These are phyloP conservation scores for Crithidia brevicula DNA, from an alignment of 208 protist genomes.

Conservation along the genomic window DNA sequence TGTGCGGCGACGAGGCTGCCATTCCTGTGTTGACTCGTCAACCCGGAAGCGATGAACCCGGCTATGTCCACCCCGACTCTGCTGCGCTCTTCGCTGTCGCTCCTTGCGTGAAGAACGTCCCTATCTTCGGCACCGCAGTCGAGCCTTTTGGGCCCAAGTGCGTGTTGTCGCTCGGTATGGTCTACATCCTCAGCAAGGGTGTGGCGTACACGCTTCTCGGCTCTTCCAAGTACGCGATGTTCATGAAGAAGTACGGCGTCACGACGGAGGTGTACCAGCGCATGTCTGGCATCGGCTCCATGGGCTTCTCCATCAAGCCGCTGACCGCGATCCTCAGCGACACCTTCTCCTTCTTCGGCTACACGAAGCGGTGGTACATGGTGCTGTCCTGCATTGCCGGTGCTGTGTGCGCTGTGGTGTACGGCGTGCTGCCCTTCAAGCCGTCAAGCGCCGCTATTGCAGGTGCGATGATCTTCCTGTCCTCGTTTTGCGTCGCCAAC, in stretches of 20 bases:
- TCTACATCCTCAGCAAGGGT: constrained; percentile 57
- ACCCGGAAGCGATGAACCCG: constrained; percentile 12
- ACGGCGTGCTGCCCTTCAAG: constrained; percentile 49
- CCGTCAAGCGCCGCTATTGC: constrained; percentile 37
- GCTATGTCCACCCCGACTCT: constrained; percentile 44
- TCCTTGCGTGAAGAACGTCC: constrained; percentile 33
- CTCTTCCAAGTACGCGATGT: constrained; percentile 45
- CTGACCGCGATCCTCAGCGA: constrained; percentile 48
- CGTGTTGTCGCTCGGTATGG: constrained; percentile 33
- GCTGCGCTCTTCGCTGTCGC: constrained; percentile 27
- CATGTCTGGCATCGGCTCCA: constrained; percentile 29
- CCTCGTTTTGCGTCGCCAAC: constrained; percentile 55
- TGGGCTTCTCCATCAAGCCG: constrained; percentile 57
- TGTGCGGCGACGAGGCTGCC: neutral
- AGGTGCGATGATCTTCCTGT: constrained; percentile 56
- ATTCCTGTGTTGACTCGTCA: neutral
- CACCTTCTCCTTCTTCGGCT: constrained; percentile 66
- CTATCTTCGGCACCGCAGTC: constrained; percentile 35
- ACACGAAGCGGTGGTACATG: constrained; percentile 83
- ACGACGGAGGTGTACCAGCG: constrained; percentile 42
- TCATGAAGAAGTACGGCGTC: constrained; percentile 38
- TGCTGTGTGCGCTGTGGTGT: constrained; percentile 40
- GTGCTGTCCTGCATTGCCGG: constrained; percentile 49
- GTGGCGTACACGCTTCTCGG: constrained; percentile 31
- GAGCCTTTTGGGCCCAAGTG: constrained; percentile 44